phyloP scores from a whole-genome alignment of 1,139 yeast genomes.

The Candida glucosophila region DNA sequence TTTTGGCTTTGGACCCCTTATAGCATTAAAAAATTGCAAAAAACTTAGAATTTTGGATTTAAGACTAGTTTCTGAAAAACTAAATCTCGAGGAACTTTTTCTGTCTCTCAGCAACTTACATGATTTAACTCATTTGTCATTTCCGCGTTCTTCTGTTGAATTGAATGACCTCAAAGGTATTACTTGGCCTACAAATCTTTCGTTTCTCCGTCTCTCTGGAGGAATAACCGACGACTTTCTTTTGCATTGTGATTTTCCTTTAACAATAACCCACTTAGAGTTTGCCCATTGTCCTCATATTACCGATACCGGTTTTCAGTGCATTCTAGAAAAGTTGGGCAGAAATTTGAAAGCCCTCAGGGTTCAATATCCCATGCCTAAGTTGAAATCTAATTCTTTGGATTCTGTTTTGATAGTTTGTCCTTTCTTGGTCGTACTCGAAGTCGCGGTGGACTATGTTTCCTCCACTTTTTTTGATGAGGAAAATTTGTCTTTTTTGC shows the following conservation, averaged over 20 bases:
- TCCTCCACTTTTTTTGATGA: slow-evolving; percentile 60
- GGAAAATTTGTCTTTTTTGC: slow-evolving; percentile 35
- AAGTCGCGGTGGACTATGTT: slow-evolving; percentile 75
- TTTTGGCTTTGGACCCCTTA: slow-evolving; percentile 83
- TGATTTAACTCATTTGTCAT: slow-evolving; percentile 64
- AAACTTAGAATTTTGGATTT: slow-evolving; percentile 62
- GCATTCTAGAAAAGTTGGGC: slow-evolving; percentile 58
- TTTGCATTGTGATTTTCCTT: slow-evolving; percentile 57
- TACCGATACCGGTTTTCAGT: slow-evolving; percentile 50
- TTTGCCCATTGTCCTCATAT: slow-evolving; percentile 84
- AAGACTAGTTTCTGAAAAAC: slow-evolving; percentile 86
- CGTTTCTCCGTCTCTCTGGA: slow-evolving; percentile 73
- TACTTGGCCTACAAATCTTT: slow-evolving; percentile 72
- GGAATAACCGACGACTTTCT: slow-evolving; percentile 82
- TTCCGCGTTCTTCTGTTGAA: slow-evolving; percentile 82
- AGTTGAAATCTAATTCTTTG: slow-evolving; percentile 56
- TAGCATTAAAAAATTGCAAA: slow-evolving; percentile 65
- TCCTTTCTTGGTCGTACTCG: slow-evolving; percentile 56
- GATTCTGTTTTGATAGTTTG: slow-evolving; percentile 70
- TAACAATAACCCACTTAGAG: slow-evolving; percentile 60
- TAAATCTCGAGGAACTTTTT: slow-evolving; percentile 72
- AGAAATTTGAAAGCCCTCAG: slow-evolving; percentile 50
- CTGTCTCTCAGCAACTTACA: slow-evolving; percentile 58
- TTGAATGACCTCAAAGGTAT: slow-evolving; percentile 50
- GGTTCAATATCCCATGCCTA: slow-evolving; percentile 85